Conservation (phyloP, 805 yeast species). For the Zygosaccharomyces siamensis region DNA sequence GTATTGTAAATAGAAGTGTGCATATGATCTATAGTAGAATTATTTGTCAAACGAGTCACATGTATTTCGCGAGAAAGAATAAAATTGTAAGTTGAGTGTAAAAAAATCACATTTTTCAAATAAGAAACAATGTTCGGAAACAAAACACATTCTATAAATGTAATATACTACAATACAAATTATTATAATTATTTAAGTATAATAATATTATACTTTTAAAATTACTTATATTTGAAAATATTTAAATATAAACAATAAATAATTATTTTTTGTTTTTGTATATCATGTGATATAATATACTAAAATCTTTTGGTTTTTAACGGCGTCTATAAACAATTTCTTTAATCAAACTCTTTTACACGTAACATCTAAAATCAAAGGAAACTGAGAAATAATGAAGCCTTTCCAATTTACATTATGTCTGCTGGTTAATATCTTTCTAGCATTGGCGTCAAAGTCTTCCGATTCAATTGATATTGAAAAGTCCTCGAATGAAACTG, state of each 20-base stretch:
- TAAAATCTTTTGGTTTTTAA: too few relatives aligned
- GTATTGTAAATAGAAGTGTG: slow-evolving; percentile 1
- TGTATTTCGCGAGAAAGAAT: not conserved
- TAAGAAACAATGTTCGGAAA: not conserved
- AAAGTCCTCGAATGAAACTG: not conserved
- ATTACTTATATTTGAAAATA: not conserved
- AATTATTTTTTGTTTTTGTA: not conserved
- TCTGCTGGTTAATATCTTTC: not conserved
- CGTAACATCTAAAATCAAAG: not conserved
- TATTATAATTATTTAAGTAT: too few relatives aligned
- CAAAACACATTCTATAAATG: too few relatives aligned
- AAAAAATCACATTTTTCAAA: not conserved
- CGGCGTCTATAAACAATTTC: not conserved
- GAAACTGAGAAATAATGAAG: not conserved
- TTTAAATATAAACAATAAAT: not conserved
- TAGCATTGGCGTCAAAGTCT: not conserved
- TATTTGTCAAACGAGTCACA: not conserved
- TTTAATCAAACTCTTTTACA: not conserved
- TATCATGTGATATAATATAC: not conserved
- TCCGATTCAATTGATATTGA: not conserved
- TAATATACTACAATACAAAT: too few relatives aligned
- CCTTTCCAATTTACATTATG: not conserved
- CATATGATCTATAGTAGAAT: not conserved
- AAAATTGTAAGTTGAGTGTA: too few relatives aligned
- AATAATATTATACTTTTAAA: not conserved